These are phyloP conservation scores for Boehmeria nivea DNA, from an alignment of 306 rosid genomes.

Conservation along the genomic window DNA sequence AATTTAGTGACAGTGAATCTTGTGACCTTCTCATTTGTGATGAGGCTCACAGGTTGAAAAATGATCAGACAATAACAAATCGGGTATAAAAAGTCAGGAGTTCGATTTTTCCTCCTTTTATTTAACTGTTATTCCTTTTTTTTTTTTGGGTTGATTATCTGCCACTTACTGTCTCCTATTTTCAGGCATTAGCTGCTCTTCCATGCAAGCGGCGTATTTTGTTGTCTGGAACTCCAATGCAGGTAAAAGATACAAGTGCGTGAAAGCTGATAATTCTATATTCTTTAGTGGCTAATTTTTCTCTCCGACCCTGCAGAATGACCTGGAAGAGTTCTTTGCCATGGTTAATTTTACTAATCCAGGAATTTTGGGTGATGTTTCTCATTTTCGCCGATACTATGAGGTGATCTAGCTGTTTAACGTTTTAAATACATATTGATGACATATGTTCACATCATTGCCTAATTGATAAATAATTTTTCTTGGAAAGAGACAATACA, in stretches of 20 bases:
- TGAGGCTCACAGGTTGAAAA: conserved; percentile 95
- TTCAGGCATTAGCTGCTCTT: conserved; percentile 88
- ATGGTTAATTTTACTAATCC: conserved; percentile 96
- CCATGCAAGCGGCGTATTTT: conserved; percentile 74
- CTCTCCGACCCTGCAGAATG: conserved; percentile 57
- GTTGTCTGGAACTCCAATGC: conserved; percentile 98
- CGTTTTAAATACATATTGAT: not conserved
- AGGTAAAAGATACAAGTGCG: conserved; percentile 39
- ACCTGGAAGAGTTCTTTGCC: conserved; percentile 86
- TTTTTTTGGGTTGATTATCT: conserved; percentile 12
- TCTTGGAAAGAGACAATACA: not conserved
- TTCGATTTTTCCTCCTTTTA: not conserved
- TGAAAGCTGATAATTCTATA: conserved; percentile 11
- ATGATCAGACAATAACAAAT: conserved; percentile 94
- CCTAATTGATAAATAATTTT: not conserved
- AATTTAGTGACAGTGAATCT: conserved; percentile 58
- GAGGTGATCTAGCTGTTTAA: conserved; percentile 51
- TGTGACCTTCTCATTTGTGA: conserved; percentile 96
- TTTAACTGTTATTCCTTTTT: not conserved
- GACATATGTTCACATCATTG: no score
- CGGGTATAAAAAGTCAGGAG: conserved; percentile 56
- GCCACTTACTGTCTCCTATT: conserved; percentile 21
- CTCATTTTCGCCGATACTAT: conserved; percentile 75
- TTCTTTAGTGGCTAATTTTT: conserved; percentile 3
- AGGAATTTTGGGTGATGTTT: conserved; percentile 66